Percentiles rank a stretch among this genome's conserved stretches.
phyloP scores from a whole-genome alignment of 306 rosid species.

The Trichosanthes cucumerina region DNA sequence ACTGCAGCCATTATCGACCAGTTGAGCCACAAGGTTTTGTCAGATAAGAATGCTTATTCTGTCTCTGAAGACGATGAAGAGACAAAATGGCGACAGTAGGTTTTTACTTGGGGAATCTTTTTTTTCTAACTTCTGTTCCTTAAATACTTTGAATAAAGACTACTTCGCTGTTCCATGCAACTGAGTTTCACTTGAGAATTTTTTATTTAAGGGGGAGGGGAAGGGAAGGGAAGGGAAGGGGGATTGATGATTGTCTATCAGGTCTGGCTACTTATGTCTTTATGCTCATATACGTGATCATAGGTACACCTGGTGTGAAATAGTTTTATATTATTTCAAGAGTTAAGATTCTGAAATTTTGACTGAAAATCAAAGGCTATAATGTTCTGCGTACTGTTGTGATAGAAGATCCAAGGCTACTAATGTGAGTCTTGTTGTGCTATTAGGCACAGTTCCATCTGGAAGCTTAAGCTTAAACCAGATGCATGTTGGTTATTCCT shows the following conservation, averaged over 20 bases:
- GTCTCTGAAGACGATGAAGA: constrained; percentile 63
- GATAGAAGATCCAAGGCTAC: not conserved
- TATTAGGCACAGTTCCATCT: not conserved
- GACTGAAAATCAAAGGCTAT: not conserved
- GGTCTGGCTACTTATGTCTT: not conserved
- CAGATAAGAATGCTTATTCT: constrained; percentile 23
- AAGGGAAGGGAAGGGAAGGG: not conserved
- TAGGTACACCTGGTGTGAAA: not conserved
- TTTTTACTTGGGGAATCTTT: constrained; percentile 3
- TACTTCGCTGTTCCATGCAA: not conserved
- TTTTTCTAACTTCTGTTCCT: not conserved
- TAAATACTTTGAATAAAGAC: not conserved
- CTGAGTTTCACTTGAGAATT: not conserved
- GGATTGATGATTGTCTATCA: not conserved
- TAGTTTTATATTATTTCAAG: not conserved
- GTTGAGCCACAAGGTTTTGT: constrained; percentile 39
- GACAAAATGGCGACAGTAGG: constrained; percentile 81
- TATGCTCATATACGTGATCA: not conserved
- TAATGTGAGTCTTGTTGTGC: not conserved
- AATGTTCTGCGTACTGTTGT: not conserved
- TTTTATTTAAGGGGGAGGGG: not conserved
- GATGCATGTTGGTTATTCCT: not conserved
- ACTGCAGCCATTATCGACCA: constrained; percentile 67
- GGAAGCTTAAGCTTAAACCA: not conserved
- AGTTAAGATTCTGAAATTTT: not conserved